A percentile compares a stretch with the other conserved stretches of the same genome.
Evolutionary conservation across 2,329 filamentous ascomycete genomes (phyloP).

Genomic region (Nemania diffusa): DNA sequence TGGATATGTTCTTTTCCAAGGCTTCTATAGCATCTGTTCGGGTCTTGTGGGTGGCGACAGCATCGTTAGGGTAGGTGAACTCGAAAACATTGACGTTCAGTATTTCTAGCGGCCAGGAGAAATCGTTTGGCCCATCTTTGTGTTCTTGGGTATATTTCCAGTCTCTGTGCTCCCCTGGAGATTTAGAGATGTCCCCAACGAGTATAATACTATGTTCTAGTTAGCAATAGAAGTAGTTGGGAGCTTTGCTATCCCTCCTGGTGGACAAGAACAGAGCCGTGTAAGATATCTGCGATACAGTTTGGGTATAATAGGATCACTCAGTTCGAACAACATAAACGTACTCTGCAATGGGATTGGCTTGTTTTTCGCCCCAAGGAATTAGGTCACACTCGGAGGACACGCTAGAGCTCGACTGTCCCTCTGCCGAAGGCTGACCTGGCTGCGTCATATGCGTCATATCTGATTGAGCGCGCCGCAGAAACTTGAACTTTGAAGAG

Average conservation of each 20-base stretch:
- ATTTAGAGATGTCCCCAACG: constrained; percentile 5
- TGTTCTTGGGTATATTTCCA: background rate
- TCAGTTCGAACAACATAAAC: background rate
- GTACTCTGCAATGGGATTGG: background rate
- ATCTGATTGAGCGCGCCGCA: too few species aligned
- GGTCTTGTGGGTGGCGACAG: background rate
- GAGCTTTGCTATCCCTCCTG: background rate
- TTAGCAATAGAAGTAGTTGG: background rate
- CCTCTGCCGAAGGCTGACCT: too few species aligned
- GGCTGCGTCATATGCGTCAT: too few species aligned
- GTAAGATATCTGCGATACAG: too few species aligned
- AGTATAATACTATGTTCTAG: constrained; percentile 5
- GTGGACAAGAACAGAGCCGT: too few species aligned
- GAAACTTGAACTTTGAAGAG: too few species aligned
- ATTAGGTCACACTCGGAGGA: too few species aligned
- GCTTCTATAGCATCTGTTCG: background rate
- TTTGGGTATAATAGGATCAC: background rate
- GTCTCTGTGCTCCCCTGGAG: background rate
- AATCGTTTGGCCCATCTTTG: too few species aligned
- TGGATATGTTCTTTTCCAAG: background rate
- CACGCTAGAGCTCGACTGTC: too few species aligned
- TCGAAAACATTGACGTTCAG: background rate
- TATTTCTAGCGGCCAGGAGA: constrained; percentile 11
- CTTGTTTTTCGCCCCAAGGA: too few species aligned
- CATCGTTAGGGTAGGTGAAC: background rate